Evolutionary conservation across 768 basidiomycete genomes (phyloP).

Genomic region (Tricholomella constricta): DNA sequence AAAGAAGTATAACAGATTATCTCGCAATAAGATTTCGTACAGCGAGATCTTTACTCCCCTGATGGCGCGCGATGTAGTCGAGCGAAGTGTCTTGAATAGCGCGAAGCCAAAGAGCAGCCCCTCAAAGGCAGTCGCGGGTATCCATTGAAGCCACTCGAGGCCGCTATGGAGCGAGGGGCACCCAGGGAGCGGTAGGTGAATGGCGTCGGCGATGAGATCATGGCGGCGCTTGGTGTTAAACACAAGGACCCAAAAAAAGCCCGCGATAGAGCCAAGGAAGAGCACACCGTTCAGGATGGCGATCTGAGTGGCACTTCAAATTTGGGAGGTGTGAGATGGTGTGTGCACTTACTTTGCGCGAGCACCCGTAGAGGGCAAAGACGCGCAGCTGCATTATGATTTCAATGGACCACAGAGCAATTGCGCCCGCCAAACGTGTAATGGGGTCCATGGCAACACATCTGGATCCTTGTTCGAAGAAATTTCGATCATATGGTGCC

Average conservation of each 20-base stretch:
- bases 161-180: conserved; percentile 15
- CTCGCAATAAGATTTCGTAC: conserved; percentile 38
- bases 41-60: conserved; percentile 29
- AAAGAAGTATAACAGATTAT: conserved; percentile 48
- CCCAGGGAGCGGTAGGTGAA: conserved; percentile 37
- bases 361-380: conserved; percentile 44
- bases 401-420: conserved; percentile 50
- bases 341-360: conserved; percentile 34
- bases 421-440: conserved; percentile 43
- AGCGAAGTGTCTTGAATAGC: conserved; percentile 34
- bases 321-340: background rate
- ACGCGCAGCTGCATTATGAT: conserved; percentile 50
- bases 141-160: conserved; percentile 18
- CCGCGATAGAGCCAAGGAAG: conserved; percentile 42
- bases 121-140: conserved; percentile 33
- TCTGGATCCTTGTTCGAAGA: too few species aligned
- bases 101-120: conserved; percentile 43
- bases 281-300: conserved; percentile 40
- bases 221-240: conserved; percentile 37
- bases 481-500: too few species aligned
- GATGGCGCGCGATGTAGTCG: conserved; percentile 25
- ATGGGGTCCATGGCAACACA: conserved; percentile 47
- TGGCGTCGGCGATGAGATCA: conserved; percentile 35
- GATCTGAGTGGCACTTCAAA: conserved; percentile 24
- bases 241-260: conserved; percentile 43